A percentile compares a stretch with the other conserved stretches of the same genome.
phyloP scores from a whole-genome alignment of 805 yeast genomes.

The Pichia heedii region DNA sequence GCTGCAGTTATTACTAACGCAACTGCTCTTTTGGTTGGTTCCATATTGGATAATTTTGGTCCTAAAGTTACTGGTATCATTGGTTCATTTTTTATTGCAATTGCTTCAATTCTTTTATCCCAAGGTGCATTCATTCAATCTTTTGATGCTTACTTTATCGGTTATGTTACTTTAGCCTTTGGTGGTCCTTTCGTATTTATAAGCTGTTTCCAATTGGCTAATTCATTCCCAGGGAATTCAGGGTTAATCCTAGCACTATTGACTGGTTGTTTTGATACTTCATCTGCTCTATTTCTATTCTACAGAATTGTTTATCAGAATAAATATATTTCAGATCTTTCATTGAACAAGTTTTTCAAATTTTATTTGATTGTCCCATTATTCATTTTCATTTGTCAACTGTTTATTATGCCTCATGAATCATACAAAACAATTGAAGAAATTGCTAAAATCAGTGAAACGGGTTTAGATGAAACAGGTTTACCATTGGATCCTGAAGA shows the following conservation, averaged over 20 bases:
- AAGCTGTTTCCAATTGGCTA: constrained; percentile 82
- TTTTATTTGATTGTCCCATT: constrained; percentile 65
- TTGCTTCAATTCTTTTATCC: constrained; percentile 38
- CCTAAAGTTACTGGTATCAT: constrained; percentile 71
- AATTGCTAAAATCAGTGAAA: constrained; percentile 59
- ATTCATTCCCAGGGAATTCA: constrained; percentile 72
- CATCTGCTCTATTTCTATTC: constrained; percentile 75
- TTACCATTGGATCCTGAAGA: constrained; percentile 43
- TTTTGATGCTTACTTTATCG: constrained; percentile 61
- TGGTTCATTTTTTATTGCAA: constrained; percentile 52
- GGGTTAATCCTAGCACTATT: constrained; percentile 74
- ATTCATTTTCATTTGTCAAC: constrained; percentile 66
- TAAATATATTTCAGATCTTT: constrained; percentile 27
- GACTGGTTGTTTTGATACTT: constrained; percentile 92
- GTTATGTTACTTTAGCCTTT: constrained; percentile 69
- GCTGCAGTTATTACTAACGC: constrained; percentile 85
- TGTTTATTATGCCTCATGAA: constrained; percentile 69
- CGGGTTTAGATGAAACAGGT: constrained; percentile 67
- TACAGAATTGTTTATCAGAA: constrained; percentile 61
- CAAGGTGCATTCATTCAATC: constrained; percentile 15
- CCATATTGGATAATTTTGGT: constrained; percentile 67
- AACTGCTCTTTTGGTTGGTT: constrained; percentile 75
- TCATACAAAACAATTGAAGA: constrained; percentile 67
- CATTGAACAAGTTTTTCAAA: constrained; percentile 54
- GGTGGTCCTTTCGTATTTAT: constrained; percentile 95